phyloP scores from a whole-genome alignment of 305 asterid genomes.

The Ruellia speciosa region DNA sequence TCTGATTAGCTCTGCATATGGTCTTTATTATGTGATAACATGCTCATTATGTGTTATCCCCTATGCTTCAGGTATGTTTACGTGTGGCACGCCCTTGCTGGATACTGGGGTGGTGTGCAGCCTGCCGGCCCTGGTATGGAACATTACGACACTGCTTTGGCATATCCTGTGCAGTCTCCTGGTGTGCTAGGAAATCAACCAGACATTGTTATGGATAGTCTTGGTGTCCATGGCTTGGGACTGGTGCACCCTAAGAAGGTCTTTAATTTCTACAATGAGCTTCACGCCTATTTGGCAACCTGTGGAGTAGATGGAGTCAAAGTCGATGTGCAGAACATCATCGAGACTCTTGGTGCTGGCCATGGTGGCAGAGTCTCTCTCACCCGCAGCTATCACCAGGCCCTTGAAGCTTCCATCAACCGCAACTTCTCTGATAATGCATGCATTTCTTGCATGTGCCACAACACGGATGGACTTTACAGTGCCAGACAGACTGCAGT shows the following conservation, averaged over 20 bases:
- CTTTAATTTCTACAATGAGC: conserved; percentile 84
- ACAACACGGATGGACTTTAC: conserved; percentile 85
- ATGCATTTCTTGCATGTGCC: conserved; percentile 96
- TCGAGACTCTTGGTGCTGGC: conserved; percentile 97
- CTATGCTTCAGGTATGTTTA: conserved; percentile 47
- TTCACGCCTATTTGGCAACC: conserved; percentile 78
- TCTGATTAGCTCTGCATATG: too few species aligned
- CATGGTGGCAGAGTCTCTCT: conserved; percentile 95
- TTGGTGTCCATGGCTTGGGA: conserved; percentile 84
- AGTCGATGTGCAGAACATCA: conserved; percentile 94
- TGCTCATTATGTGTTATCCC: neutral
- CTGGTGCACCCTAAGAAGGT: conserved; percentile 86
- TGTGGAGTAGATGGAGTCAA: conserved; percentile 98
- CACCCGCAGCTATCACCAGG: conserved; percentile 85
- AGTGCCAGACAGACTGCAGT: conserved; percentile 76
- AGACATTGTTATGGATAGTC: conserved; percentile 93
- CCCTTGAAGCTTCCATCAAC: conserved; percentile 82
- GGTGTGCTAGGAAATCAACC: conserved; percentile 97
- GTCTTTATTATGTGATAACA: neutral
- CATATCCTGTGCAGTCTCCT: conserved; percentile 86
- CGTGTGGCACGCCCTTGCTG: conserved; percentile 94
- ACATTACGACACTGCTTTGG: conserved; percentile 77
- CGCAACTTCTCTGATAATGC: conserved; percentile 76
- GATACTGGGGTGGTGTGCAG: conserved; percentile 98
- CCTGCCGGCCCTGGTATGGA: conserved; percentile 87